Conservation (phyloP, 257 asterid species). For the Ilex aquifolium region DNA sequence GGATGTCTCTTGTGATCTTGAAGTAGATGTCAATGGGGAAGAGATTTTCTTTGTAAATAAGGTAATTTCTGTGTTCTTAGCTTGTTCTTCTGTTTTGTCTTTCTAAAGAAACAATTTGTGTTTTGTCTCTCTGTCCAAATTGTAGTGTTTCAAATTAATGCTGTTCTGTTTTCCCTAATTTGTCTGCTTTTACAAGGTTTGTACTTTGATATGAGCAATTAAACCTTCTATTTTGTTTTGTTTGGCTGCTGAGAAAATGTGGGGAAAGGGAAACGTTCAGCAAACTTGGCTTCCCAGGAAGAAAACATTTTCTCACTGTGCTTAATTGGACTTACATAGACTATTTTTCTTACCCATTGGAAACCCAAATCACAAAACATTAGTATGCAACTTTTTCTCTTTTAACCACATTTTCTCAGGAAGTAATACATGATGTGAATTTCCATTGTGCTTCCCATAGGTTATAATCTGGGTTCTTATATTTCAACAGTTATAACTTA, state of each 20-base stretch:
- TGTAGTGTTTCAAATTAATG: conserved; percentile 3
- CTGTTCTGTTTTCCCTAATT: conserved; percentile 3
- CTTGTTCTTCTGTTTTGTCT: conserved; percentile 15
- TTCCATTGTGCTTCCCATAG: no score
- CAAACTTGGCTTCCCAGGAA: no score
- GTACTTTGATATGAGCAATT: neutral
- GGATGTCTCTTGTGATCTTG: conserved; percentile 60
- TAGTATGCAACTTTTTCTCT: no score
- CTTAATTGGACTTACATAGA: no score
- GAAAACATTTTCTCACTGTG: no score
- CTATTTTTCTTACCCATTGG: no score
- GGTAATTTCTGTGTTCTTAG: conserved; percentile 35
- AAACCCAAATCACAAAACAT: no score
- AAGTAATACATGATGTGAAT: no score
- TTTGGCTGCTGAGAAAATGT: neutral
- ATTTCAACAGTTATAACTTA: no score
- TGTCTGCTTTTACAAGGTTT: neutral
- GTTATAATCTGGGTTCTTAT: no score
- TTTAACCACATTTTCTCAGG: no score
- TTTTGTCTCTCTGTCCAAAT: conserved; percentile 19
- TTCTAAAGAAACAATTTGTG: conserved; percentile 4
- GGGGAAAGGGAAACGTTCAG: neutral
- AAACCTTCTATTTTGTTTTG: neutral
- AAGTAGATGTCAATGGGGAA: conserved; percentile 92
- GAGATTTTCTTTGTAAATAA: conserved; percentile 60